phyloP scores from a whole-genome alignment of 2,329 filamentous ascomycete genomes.

The Oidium heveae region DNA sequence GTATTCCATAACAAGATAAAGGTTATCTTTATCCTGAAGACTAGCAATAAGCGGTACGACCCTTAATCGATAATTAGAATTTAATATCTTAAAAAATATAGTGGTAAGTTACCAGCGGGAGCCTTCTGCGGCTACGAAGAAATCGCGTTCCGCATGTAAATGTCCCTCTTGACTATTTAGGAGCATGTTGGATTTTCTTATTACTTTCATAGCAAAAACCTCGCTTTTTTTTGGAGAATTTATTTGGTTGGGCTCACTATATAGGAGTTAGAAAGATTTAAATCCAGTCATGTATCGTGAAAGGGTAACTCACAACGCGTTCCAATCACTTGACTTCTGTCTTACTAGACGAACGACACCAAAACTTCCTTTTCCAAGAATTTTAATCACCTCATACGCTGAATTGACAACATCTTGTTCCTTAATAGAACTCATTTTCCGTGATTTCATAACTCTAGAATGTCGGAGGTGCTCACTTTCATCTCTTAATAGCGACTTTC shows the following conservation, averaged over 20 bases:
- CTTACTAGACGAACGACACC: slow-evolving; percentile 72
- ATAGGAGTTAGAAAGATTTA: no score
- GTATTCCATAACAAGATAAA: slow-evolving; percentile 95
- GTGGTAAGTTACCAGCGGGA: slow-evolving; percentile 37
- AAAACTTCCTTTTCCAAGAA: slow-evolving; percentile 84
- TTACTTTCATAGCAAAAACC: slow-evolving; percentile 92
- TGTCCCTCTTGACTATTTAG: slow-evolving; percentile 80
- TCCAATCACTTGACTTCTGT: slow-evolving; percentile 22
- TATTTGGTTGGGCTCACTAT: no score
- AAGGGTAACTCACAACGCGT: not conserved
- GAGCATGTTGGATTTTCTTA: slow-evolving; percentile 82
- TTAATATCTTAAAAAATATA: slow-evolving; percentile 3
- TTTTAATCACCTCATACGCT: slow-evolving; percentile 57
- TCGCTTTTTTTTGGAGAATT: slow-evolving; percentile 18
- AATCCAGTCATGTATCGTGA: not conserved
- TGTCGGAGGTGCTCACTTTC: slow-evolving; percentile 58
- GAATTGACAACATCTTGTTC: slow-evolving; percentile 25
- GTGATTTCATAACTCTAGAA: slow-evolving; percentile 40
- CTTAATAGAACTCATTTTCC: slow-evolving; percentile 17
- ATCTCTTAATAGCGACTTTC: slow-evolving; percentile 32
- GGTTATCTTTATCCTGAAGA: slow-evolving; percentile 61
- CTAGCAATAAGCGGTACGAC: slow-evolving; percentile 68
- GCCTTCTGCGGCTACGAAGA: slow-evolving; percentile 69
- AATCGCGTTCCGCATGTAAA: slow-evolving; percentile 71
- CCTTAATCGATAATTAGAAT: slow-evolving; percentile 19